These are phyloP conservation scores for Colletotrichum navitas DNA, from an alignment of 2,329 filamentous ascomycete genomes.

Conservation along the genomic window DNA sequence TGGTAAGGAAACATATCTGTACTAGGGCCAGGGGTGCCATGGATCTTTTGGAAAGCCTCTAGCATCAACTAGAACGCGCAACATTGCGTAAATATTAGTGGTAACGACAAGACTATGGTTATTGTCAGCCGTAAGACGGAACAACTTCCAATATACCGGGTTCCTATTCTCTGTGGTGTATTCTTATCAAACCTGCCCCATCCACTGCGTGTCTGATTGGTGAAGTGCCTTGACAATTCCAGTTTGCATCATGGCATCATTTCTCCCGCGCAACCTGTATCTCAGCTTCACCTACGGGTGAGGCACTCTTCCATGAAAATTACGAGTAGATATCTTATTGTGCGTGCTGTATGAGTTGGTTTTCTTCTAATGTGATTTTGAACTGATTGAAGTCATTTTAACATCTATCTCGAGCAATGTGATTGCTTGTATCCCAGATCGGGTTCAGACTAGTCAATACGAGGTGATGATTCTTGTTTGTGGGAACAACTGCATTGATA, in stretches of 20 bases:
- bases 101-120: neutral
- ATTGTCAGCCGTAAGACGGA: neutral
- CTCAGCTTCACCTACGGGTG: no score
- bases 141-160: neutral
- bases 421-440: neutral
- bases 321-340: neutral
- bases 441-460: neutral
- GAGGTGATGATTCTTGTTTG: neutral
- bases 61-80: no score
- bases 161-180: neutral
- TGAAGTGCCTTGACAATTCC: no score
- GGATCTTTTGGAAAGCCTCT: neutral
- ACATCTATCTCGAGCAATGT: neutral
- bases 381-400: neutral
- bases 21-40: no score
- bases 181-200: no score
- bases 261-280: no score
- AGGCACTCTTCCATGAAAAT: no score
- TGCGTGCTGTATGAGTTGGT: neutral
- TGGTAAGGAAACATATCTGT: slow-evolving; percentile 45
- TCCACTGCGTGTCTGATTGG: no score
- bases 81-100: neutral
- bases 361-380: neutral
- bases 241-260: no score
- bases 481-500: no score